A percentile compares a stretch with the other conserved stretches of the same genome.
These are phyloP conservation scores for Fonsecaea multimorphosa DNA, from an alignment of 2,329 filamentous ascomycete genomes.

Conservation along the genomic window DNA sequence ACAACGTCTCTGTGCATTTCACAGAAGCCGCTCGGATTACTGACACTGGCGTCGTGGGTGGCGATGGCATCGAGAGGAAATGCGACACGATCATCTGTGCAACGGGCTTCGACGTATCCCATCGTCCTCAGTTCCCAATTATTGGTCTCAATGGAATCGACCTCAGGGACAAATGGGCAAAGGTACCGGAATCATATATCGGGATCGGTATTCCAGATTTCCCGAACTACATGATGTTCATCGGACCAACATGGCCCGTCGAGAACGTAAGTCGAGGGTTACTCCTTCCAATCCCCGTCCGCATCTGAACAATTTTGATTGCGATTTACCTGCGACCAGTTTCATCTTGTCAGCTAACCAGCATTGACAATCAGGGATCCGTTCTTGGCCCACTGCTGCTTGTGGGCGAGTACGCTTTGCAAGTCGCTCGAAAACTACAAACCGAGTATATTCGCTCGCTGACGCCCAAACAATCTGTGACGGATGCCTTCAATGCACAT, in stretches of 20 bases:
- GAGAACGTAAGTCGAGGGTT: conserved; percentile 43
- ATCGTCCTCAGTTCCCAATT: conserved; percentile 51
- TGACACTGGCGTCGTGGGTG: conserved; percentile 48
- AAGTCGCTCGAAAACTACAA: conserved; percentile 48
- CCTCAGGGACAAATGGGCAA: conserved; percentile 52
- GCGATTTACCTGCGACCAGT: no score
- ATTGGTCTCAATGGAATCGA: conserved; percentile 45
- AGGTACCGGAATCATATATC: conserved; percentile 36
- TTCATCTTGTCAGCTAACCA: no score
- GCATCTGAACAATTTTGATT: no score
- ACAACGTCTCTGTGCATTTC: conserved; percentile 59
- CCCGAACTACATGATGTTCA: conserved; percentile 37
- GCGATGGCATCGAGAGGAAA: conserved; percentile 43
- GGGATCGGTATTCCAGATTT: conserved; percentile 39
- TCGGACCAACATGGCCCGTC: conserved; percentile 46
- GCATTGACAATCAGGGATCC: conserved; percentile 39
- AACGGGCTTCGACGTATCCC: conserved; percentile 50
- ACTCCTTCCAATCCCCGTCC: no score
- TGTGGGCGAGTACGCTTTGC: conserved; percentile 49
- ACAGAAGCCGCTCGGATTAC: conserved; percentile 48
- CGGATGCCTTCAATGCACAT: conserved; percentile 46
- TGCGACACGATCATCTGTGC: conserved; percentile 43
- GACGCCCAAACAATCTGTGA: conserved; percentile 42
- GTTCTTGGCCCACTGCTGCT: conserved; percentile 50
- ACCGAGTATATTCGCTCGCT: conserved; percentile 51